Conservation (phyloP, 192 early-diverging fungal genomes). For the Lobosporangium transversale region DNA sequence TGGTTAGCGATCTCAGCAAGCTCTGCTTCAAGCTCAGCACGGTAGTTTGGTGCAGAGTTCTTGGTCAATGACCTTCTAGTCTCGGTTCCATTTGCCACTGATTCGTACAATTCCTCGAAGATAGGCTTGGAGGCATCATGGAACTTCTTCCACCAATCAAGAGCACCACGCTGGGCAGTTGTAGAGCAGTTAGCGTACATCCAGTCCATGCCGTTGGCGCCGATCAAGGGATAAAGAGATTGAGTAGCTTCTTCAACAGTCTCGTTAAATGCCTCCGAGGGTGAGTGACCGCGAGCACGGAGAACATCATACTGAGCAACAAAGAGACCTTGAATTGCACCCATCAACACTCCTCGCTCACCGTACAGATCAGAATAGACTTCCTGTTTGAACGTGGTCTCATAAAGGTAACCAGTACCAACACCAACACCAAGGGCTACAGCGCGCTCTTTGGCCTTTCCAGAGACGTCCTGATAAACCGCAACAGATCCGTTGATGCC, state of each 20-base stretch:
- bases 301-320: slow-evolving; percentile 97
- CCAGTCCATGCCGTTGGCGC: slow-evolving; percentile 93
- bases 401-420: slow-evolving; percentile 97
- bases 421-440: slow-evolving; percentile 94
- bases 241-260: slow-evolving; percentile 99
- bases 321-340: slow-evolving; percentile 97
- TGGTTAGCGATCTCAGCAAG: slow-evolving; percentile 81
- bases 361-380: slow-evolving; percentile 96
- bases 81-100: slow-evolving; percentile 90
- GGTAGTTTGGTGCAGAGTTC: slow-evolving; percentile 93
- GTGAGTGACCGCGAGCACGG: slow-evolving; percentile 92
- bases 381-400: slow-evolving; percentile 98
- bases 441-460: slow-evolving; percentile 93
- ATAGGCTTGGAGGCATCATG: slow-evolving; percentile 94
- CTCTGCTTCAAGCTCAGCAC: slow-evolving; percentile 91
- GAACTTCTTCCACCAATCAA: slow-evolving; percentile 98
- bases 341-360: slow-evolving; percentile 98
- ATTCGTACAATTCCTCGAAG: slow-evolving; percentile 89
- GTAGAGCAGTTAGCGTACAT: slow-evolving; percentile 99
- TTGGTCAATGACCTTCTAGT: slow-evolving; percentile 85
- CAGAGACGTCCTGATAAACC: slow-evolving; percentile 93
- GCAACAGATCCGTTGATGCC: slow-evolving; percentile 98
- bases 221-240: slow-evolving; percentile 96
- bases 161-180: slow-evolving; percentile 95
- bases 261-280: slow-evolving; percentile 99